Base-by-base conservation (phyloP, 2,329 filamentous ascomycete genomes). In the Tolypocladium pustulatum region DNA sequence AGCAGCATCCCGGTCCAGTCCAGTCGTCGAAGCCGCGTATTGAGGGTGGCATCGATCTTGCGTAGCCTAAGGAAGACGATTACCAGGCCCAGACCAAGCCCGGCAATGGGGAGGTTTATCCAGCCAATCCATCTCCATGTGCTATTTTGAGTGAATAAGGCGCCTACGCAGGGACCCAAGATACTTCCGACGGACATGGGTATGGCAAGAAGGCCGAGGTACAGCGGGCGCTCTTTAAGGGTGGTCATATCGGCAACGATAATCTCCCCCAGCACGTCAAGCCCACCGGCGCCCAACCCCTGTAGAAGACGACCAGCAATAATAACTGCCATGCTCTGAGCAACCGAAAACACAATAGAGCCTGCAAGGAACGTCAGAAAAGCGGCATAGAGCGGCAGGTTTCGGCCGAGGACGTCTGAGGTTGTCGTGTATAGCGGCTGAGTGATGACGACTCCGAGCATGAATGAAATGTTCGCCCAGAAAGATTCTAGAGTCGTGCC, bases 401-500 rank as follows among this genome's bases (percentile, higher is more conserved):
- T 73, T 10, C 72, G 66, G 3, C 72, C 72, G 46, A 74, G 67
- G 12, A 70, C 68, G 57, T 67, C 67, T 55, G 70, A 73, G 8
- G 73, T 58, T 1, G 66, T 67, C 10, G 72, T 67, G 25, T 74
- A 64, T 6, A 70, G 67, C 7, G 82, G 83, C 65, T 85, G 80
- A 53, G 81, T 78, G 32, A 84, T 79, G 4, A 85, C 84, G 58
- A 81, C 83, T 7, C 84, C 82, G 5, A 90, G 78, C 4, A 90
- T 75, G 64, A 87, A 90, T 20, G 84, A 84, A 3, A 86, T 88
- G 1, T 85, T 86, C 3, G 84, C 81, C 87, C 86, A 90, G 66
- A 89, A 89, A 0, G 85, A 83, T 70, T 89, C 76, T 37, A 84
- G 78, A 2, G 80, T 80, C 0, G 78, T 78, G 30, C 81, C 81